phyloP scores from a whole-genome alignment of 495 filamentous ascomycete species.

The Daldinia concentrica region DNA sequence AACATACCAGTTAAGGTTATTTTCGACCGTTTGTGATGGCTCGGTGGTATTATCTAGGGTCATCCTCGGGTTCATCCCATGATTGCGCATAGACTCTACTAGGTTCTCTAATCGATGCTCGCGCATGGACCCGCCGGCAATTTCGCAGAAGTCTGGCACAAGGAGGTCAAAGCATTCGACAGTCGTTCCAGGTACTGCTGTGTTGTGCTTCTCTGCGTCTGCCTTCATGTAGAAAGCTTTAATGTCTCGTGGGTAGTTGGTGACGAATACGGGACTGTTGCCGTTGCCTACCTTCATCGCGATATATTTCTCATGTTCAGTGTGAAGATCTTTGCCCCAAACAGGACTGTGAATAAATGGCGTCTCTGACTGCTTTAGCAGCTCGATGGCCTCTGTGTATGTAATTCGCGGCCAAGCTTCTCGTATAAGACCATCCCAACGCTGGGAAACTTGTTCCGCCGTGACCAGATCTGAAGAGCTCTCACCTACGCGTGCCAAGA shows the following conservation, averaged over 20 bases:
- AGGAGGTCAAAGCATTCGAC: slow-evolving; percentile 97
- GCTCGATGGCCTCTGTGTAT: slow-evolving; percentile 78
- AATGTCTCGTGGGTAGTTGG: slow-evolving; percentile 82
- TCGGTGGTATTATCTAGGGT: slow-evolving; percentile 12
- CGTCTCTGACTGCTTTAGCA: slow-evolving; percentile 69
- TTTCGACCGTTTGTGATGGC: slow-evolving; percentile 50
- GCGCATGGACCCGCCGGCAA: slow-evolving; percentile 91
- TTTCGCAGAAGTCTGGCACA: slow-evolving; percentile 86
- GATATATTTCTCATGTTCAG: slow-evolving; percentile 93
- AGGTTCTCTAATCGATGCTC: slow-evolving; percentile 82
- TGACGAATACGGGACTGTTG: slow-evolving; percentile 83
- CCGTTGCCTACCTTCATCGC: slow-evolving; percentile 70
- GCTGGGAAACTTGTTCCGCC: slow-evolving; percentile 61
- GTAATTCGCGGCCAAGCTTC: slow-evolving; percentile 83
- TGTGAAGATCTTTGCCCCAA: slow-evolving; percentile 81
- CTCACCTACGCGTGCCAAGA: slow-evolving; percentile 46
- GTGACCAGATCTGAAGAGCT: slow-evolving; percentile 47
- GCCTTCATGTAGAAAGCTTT: slow-evolving; percentile 95
- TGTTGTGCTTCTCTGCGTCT: slow-evolving; percentile 8
- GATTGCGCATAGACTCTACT: slow-evolving; percentile 74
- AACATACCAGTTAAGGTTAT: slow-evolving; percentile 85
- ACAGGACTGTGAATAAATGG: slow-evolving; percentile 71
- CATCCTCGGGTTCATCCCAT: slow-evolving; percentile 50
- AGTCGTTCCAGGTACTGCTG: slow-evolving; percentile 58
- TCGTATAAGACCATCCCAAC: slow-evolving; percentile 74